Evolutionary conservation across 805 yeast genomes (phyloP).

Genomic region (Starmerella apis): DNA sequence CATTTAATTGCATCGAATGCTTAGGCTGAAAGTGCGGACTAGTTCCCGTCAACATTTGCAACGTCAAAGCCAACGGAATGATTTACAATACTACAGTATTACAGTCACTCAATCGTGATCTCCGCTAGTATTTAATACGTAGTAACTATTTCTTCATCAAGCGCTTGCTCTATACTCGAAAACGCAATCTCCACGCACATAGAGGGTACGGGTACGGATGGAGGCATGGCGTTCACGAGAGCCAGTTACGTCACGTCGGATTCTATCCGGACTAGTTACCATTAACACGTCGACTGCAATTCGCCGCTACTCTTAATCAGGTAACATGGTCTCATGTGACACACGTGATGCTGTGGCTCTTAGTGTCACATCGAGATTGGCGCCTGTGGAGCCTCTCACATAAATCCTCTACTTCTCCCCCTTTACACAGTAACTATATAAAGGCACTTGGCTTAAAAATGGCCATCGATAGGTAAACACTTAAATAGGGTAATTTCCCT

Average conservation of each 20-base stretch:
- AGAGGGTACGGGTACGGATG: neutral
- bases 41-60: too few relatives aligned
- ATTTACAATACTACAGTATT: too few relatives aligned
- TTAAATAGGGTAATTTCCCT: neutral
- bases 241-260: neutral
- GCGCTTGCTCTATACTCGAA: neutral
- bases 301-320: neutral
- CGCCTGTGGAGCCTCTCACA: constrained; percentile 6
- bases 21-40: too few relatives aligned
- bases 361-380: neutral
- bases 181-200: neutral
- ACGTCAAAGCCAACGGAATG: too few relatives aligned
- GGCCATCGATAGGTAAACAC: neutral
- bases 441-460: neutral
- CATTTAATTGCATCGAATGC: too few relatives aligned
- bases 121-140: too few relatives aligned
- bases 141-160: too few relatives aligned
- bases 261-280: neutral
- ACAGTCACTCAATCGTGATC: neutral
- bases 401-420: constrained; percentile 5
- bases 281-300: neutral
- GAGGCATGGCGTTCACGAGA: neutral
- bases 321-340: neutral
- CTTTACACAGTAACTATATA: constrained; percentile 2
- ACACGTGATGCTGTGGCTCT: constrained; percentile 1